Conservation (phyloP, 768 basidiomycete genomes). For the Ephemerocybe angulata region DNA sequence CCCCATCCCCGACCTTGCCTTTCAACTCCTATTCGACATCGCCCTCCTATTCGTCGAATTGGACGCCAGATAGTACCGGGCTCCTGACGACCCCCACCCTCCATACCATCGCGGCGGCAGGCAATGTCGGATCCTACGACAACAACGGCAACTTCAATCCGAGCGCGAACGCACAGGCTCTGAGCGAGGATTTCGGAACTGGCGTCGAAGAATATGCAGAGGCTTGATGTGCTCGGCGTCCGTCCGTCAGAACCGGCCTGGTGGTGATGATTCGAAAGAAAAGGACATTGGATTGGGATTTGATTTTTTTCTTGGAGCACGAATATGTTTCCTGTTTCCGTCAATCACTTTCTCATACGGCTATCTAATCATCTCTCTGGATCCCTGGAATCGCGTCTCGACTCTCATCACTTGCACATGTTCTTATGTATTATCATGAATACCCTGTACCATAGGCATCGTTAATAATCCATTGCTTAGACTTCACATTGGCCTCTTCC, state of each 20-base stretch:
- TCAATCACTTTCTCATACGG: too few species aligned
- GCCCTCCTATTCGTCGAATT: slow-evolving; percentile 37
- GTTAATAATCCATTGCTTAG: not conserved
- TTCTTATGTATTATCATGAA: not conserved
- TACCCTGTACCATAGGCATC: not conserved
- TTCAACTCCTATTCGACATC: slow-evolving; percentile 35
- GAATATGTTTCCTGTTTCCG: too few species aligned
- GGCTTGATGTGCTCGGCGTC: too few species aligned
- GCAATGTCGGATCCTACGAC: slow-evolving; percentile 25
- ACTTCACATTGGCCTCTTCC: not conserved
- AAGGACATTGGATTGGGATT: too few species aligned
- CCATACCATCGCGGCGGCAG: slow-evolving; percentile 29
- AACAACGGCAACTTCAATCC: slow-evolving; percentile 31
- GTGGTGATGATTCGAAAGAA: too few species aligned
- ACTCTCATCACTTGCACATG: not conserved
- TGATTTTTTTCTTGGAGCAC: too few species aligned
- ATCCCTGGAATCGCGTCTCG: too few species aligned
- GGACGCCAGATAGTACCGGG: slow-evolving; percentile 34
- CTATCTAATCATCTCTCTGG: too few species aligned
- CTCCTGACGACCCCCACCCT: slow-evolving; percentile 33
- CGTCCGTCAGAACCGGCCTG: too few species aligned
- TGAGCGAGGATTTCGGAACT: slow-evolving; percentile 40
- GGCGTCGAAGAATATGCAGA: slow-evolving; percentile 41
- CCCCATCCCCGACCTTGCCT: slow-evolving; percentile 33
- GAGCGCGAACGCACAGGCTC: slow-evolving; percentile 29